Percentiles rank a stretch among this genome's conserved stretches.
Conservation (phyloP, 2,329 filamentous ascomycete species). For the Metarhizium album region DNA sequence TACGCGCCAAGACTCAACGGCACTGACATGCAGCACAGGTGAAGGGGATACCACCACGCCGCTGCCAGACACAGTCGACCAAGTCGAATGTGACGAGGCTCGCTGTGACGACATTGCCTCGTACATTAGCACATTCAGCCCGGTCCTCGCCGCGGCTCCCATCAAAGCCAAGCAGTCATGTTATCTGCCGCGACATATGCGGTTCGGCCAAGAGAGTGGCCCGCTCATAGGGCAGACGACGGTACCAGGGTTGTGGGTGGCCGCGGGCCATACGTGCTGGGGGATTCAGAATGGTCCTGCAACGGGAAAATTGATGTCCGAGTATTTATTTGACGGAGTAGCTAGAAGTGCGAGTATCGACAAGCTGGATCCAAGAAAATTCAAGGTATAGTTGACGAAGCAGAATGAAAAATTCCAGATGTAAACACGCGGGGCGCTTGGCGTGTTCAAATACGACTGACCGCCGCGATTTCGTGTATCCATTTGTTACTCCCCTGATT, state of each 20-base stretch:
- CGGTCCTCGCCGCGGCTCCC: constrained; percentile 56
- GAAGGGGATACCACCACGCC: constrained; percentile 70
- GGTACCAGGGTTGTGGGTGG: constrained; percentile 65
- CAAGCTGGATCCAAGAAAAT: constrained; percentile 56
- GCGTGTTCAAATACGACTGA: too few species aligned
- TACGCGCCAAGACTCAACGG: constrained; percentile 1
- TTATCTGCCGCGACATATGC: constrained; percentile 72
- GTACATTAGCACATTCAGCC: constrained; percentile 57
- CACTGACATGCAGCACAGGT: constrained; percentile 23
- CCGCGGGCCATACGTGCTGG: constrained; percentile 93
- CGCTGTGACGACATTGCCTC: constrained; percentile 80
- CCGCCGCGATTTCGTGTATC: too few species aligned
- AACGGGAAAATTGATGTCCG: constrained; percentile 72
- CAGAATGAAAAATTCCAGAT: not conserved
- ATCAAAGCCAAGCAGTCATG: constrained; percentile 76
- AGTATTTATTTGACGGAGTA: constrained; percentile 64
- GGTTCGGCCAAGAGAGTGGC: constrained; percentile 47
- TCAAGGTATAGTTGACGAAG: constrained; percentile 33
- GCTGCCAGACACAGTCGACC: constrained; percentile 63
- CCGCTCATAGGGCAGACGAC: constrained; percentile 71
- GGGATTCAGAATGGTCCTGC: constrained; percentile 92
- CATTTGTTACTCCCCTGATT: too few species aligned
- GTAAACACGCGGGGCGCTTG: too few species aligned
- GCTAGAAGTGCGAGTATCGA: constrained; percentile 57
- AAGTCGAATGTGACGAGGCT: constrained; percentile 62